These are phyloP conservation scores for Solanum clarkiae DNA, from an alignment of 257 asterid species.

Conservation along the genomic window DNA sequence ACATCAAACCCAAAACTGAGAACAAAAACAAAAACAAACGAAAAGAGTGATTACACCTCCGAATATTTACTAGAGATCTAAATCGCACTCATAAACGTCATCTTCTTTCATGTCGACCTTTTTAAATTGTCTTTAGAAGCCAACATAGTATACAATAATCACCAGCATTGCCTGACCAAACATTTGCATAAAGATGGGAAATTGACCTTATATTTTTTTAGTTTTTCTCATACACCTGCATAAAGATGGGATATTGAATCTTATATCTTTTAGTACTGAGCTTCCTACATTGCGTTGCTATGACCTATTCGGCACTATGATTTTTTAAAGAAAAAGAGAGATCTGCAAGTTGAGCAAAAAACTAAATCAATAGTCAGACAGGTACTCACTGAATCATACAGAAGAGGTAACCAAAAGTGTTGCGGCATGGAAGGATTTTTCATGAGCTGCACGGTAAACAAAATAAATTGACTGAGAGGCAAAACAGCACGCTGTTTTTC, in stretches of 20 bases:
- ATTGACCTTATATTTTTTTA: background rate
- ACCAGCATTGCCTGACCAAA: background rate
- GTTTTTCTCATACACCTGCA: background rate
- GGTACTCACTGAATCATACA: conserved; percentile 64
- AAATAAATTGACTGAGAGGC: background rate
- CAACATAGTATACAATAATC: background rate
- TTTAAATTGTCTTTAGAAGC: background rate
- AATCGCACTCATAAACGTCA: background rate
- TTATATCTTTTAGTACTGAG: background rate
- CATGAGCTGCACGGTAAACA: conserved; percentile 66
- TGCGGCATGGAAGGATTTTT: conserved; percentile 85
- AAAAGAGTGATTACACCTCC: background rate
- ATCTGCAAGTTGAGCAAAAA: background rate
- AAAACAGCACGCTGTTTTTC: background rate
- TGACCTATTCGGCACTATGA: background rate
- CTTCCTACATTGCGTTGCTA: background rate
- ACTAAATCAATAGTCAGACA: background rate
- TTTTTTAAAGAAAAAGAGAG: background rate
- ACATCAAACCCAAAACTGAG: background rate
- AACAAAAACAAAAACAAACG: background rate
- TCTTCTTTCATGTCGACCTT: background rate
- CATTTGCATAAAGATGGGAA: background rate
- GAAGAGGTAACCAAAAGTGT: conserved; percentile 80
- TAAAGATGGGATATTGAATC: background rate
- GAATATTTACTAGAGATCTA: background rate